Evolutionary conservation across 1,139 yeast species (phyloP).

Genomic region (Lodderomyces parapsilosis): DNA sequence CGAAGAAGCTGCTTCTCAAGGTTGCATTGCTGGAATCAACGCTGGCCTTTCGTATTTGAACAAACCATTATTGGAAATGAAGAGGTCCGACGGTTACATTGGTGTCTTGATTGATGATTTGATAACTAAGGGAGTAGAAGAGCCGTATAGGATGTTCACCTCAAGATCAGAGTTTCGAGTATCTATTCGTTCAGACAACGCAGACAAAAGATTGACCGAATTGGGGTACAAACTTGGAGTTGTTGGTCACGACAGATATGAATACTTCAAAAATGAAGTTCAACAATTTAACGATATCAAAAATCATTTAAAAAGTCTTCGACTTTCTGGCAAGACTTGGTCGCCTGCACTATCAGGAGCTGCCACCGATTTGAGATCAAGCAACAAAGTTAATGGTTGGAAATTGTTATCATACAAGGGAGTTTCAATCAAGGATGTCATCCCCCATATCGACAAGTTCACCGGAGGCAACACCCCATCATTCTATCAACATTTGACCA

Average conservation of each 20-base stretch:
- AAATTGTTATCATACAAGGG: conserved; percentile 43
- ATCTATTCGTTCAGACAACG: conserved; percentile 89
- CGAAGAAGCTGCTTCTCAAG: conserved; percentile 98
- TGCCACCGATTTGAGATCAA: conserved; percentile 39
- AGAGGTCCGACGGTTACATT: conserved; percentile 81
- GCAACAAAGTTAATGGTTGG: conserved; percentile 43
- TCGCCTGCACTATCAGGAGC: conserved; percentile 45
- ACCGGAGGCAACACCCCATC: conserved; percentile 18
- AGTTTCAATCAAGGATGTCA: conserved; percentile 26
- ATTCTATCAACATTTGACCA: conserved; percentile 35
- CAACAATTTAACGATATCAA: conserved; percentile 44
- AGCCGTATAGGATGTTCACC: conserved; percentile 98
- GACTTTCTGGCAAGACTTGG: conserved; percentile 66
- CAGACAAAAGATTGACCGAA: conserved; percentile 78
- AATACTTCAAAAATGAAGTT: conserved; percentile 45
- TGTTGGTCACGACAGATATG: conserved; percentile 61
- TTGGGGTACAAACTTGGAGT: conserved; percentile 68
- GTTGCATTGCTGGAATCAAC: conserved; percentile 91
- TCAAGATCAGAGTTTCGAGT: conserved; percentile 92
- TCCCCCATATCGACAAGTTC: conserved; percentile 31
- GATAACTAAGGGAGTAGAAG: conserved; percentile 93
- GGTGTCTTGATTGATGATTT: conserved; percentile 94
- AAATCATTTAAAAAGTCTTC: conserved; percentile 43
- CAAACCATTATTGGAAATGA: conserved; percentile 51
- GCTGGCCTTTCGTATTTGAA: conserved; percentile 60